These are phyloP conservation scores for Metrosideros polymorpha DNA, from an alignment of 441 rosid genomes.

Conservation along the genomic window DNA sequence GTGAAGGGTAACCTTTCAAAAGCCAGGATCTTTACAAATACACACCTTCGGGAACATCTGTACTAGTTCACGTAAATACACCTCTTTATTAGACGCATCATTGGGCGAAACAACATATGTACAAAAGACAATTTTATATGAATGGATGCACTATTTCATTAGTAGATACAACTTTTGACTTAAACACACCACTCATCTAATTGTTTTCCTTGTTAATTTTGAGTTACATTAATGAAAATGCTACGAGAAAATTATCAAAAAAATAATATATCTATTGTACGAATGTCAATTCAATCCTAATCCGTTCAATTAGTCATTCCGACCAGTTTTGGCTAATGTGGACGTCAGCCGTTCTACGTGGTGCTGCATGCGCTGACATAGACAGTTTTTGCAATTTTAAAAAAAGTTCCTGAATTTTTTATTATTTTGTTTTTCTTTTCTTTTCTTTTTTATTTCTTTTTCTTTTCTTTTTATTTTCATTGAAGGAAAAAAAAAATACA, in stretches of 20 bases:
- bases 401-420: too few species aligned
- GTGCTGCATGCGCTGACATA: rapidly evolving
- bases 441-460: not conserved
- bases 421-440: not conserved
- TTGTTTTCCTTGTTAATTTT: not conserved
- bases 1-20: not conserved
- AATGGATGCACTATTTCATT: not conserved
- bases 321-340: not conserved
- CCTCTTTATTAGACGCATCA: not conserved
- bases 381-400: not conserved
- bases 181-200: not conserved
- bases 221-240: not conserved
- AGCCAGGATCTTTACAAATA: not conserved
- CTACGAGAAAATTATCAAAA: not conserved
- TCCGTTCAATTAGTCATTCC: not conserved
- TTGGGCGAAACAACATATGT: not conserved
- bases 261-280: not conserved
- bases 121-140: not conserved
- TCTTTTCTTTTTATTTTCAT: not conserved
- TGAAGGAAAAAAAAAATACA: not conserved
- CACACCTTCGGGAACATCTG: not conserved
- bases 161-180: not conserved
- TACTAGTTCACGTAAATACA: not conserved
- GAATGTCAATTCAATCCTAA: rapidly evolving
- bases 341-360: rapidly evolving